A percentile compares a stretch with the other conserved stretches of the same genome.
phyloP scores from a whole-genome alignment of 1,284 basidiomycete species.

The Chalciporus sp. region DNA sequence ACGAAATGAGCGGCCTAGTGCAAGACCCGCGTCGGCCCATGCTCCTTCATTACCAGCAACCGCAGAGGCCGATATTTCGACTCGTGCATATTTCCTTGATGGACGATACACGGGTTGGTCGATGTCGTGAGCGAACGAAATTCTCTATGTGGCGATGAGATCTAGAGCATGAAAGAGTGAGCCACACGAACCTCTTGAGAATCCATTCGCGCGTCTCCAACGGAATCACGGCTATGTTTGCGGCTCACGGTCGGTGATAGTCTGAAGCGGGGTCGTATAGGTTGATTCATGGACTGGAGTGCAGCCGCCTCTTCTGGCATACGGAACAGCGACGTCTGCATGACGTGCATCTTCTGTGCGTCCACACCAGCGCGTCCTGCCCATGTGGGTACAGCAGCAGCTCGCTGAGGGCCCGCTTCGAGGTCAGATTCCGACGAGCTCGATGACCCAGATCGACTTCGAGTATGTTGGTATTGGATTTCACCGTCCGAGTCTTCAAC shows the following conservation, averaged over 20 bases:
- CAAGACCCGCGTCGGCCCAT: conserved; percentile 80
- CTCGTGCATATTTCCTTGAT: conserved; percentile 70
- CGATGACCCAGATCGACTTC: conserved; percentile 37
- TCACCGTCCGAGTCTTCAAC: conserved; percentile 55
- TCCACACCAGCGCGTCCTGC: conserved; percentile 74
- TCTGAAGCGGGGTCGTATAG: conserved; percentile 41
- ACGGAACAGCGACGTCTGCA: conserved; percentile 88
- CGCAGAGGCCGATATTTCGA: conserved; percentile 64
- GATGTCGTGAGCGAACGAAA: conserved; percentile 76
- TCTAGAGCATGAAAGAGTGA: conserved; percentile 3
- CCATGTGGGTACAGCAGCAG: conserved; percentile 53
- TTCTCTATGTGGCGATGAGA: conserved; percentile 47
- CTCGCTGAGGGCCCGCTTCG: conserved; percentile 21
- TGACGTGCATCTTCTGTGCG: conserved; percentile 84
- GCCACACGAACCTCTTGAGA: conserved; percentile 58
- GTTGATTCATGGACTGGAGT: conserved; percentile 51
- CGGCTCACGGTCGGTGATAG: conserved; percentile 45
- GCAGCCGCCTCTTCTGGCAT: conserved; percentile 69
- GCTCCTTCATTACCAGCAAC: conserved; percentile 67
- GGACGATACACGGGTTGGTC: conserved; percentile 64
- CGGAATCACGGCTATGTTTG: conserved; percentile 77
- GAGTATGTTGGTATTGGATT: conserved; percentile 44
- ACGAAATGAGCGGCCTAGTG: conserved; percentile 87
- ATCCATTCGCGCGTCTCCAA: conserved; percentile 66
- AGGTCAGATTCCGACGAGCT: conserved; percentile 39